Evolutionary conservation across 805 yeast species (phyloP).

Genomic region (Brettanomyces nanus): DNA sequence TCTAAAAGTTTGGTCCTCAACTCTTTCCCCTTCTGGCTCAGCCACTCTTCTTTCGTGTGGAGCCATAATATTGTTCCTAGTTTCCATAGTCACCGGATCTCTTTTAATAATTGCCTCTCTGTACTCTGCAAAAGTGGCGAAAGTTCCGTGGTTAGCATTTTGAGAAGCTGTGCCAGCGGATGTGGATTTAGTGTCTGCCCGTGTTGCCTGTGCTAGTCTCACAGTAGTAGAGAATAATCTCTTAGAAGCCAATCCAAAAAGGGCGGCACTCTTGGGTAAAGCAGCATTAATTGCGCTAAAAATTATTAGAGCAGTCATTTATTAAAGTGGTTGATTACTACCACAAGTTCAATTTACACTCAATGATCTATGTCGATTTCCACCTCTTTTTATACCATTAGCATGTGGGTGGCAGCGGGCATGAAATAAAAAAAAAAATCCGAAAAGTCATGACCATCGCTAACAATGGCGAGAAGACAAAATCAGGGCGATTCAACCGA

Average conservation of each 20-base stretch:
- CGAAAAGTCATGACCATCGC: too few species aligned
- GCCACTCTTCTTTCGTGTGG: slow-evolving; percentile 7
- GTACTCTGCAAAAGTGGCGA: slow-evolving; percentile 21
- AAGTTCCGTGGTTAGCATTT: slow-evolving; percentile 8
- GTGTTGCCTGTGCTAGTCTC: slow-evolving; percentile 2
- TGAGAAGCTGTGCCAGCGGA: too few species aligned
- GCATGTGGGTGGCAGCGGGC: too few species aligned
- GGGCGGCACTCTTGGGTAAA: neutral
- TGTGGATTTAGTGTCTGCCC: neutral
- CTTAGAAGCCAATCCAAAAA: neutral
- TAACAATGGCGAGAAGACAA: too few species aligned
- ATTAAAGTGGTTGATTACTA: too few species aligned
- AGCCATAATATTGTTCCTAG: slow-evolving; percentile 12
- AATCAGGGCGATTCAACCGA: too few species aligned
- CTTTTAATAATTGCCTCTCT: slow-evolving; percentile 13
- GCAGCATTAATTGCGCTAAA: neutral
- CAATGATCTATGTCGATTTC: too few species aligned
- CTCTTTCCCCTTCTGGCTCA: slow-evolving; percentile 10
- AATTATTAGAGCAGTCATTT: neutral
- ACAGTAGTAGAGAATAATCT: slow-evolving; percentile 5
- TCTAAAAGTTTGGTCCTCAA: slow-evolving; percentile 7
- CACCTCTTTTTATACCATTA: too few species aligned
- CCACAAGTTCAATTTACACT: too few species aligned
- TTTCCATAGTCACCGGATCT: slow-evolving; percentile 12
- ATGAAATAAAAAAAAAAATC: too few species aligned